These are phyloP conservation scores for Anisodus acutangulus DNA, from an alignment of 257 asterid genomes.

Conservation along the genomic window DNA sequence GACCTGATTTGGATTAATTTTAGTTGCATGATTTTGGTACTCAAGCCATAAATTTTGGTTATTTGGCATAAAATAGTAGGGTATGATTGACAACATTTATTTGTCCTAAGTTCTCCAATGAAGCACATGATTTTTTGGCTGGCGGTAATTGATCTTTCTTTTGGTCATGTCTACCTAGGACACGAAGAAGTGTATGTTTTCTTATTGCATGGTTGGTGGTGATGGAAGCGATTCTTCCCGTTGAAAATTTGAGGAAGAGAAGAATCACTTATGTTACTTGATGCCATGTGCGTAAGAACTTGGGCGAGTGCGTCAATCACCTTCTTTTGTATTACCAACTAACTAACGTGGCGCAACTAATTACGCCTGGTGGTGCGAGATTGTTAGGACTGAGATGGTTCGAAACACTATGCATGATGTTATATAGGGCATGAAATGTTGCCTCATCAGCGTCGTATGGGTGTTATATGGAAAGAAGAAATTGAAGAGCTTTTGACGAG, in stretches of 20 bases:
- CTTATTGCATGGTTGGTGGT: no score
- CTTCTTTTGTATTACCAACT: not conserved
- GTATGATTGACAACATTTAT: not conserved
- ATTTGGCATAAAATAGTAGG: not conserved
- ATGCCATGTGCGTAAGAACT: not conserved
- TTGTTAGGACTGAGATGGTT: not conserved
- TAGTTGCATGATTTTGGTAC: not conserved
- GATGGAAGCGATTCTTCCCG: no score
- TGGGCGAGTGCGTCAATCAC: not conserved
- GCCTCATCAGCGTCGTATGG: no score
- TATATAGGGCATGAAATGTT: no score
- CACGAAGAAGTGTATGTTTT: not conserved
- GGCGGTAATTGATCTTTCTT: not conserved
- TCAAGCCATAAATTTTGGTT: not conserved
- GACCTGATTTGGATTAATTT: not conserved
- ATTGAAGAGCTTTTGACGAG: no score
- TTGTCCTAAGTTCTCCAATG: not conserved
- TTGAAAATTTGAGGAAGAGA: not conserved
- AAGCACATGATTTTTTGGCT: not conserved
- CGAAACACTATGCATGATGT: not conserved
- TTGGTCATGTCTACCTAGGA: not conserved
- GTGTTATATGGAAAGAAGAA: no score
- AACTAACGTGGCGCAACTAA: not conserved
- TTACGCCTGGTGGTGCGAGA: not conserved
- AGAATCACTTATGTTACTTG: not conserved